Evolutionary conservation across 2,329 filamentous ascomycete species (phyloP), one percentile per base, ranked within the genome.

Genomic region (Thelonectria discophora): DNA sequence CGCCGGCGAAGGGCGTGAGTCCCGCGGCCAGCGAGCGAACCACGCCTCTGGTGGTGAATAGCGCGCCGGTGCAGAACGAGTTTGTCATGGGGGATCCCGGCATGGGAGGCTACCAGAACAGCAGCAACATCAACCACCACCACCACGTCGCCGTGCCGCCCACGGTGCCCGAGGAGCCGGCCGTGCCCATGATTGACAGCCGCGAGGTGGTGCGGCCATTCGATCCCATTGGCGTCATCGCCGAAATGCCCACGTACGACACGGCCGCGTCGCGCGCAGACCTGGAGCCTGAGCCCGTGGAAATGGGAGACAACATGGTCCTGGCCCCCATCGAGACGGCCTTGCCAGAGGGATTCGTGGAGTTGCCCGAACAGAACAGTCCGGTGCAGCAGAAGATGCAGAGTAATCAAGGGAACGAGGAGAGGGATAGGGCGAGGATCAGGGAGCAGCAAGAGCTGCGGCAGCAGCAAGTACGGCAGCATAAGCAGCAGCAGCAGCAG

Each of bases 191-290:
- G 59, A 73, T 80, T 1, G 76, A 79, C 59, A 68, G 75, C 42
- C 66, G 73, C 5, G 72, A 77, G 60, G 62, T 12, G 60, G 67
- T 13, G 67, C 70, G 8, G 42, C 60, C 21, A 3, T 77, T 73
- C 13, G 73, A 81, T 37, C 81, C 82, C 0, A 75, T 83, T 2
- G 81, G 82, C 1, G 42, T 78, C 15, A 72, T 84, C 20, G 78
- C 82, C 3, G 82, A 85, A 69, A 80, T 85, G 74, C 69, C 80
- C 5, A 83, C 80, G 10, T 77, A 79, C 17, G 69, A 76, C 20
- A 83, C 81, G 1, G 76, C 74, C 0, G 65, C 64, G 8, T 79
- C 81, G 7, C 70, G 71, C 1, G 75, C 79, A 6, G 82, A 84
- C 63, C 72, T 69, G 12, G 73, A 82, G 42, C 82, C 81, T 0